Evolutionary conservation across 1,139 yeast genomes (phyloP).

Genomic region (Kodamaea plutei): DNA sequence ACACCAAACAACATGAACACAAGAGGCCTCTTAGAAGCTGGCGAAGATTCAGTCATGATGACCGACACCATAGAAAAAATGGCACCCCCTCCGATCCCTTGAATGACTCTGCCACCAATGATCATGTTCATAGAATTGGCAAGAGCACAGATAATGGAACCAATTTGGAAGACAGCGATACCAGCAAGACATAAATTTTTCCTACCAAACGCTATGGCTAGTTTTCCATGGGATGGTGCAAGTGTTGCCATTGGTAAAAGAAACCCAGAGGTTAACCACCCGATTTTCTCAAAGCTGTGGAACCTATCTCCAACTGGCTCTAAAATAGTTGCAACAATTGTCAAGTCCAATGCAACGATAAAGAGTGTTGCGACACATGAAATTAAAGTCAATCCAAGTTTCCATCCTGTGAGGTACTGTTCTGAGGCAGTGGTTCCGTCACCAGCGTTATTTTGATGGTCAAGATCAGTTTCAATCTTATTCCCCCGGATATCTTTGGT

Average conservation of each 20-base stretch:
- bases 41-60: conserved; percentile 19
- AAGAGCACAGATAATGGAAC: conserved; percentile 18
- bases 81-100: conserved; percentile 20
- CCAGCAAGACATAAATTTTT: conserved; percentile 17
- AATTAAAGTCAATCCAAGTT: too few relatives aligned
- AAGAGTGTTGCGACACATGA: too few relatives aligned
- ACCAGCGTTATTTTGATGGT: too few relatives aligned
- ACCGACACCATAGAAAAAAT: conserved; percentile 17
- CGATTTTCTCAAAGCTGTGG: conserved; percentile 16
- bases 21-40: conserved; percentile 16
- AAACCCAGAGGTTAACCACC: conserved; percentile 21
- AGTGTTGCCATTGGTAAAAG: conserved; percentile 21
- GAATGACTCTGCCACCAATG: conserved; percentile 21
- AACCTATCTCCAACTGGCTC: conserved; percentile 18
- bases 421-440: too few relatives aligned
- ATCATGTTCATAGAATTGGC: conserved; percentile 20
- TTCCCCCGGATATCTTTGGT: too few relatives aligned
- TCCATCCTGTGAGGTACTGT: too few relatives aligned
- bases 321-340: conserved; percentile 21
- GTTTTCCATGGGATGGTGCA: conserved; percentile 20
- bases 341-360: too few relatives aligned
- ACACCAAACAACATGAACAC: conserved; percentile 18
- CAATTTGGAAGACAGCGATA: conserved; percentile 18
- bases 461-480: too few relatives aligned
- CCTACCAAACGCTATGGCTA: conserved; percentile 21